Percentiles rank a stretch among this genome's conserved stretches.
Conservation (phyloP, 106 monocot genomes). For the Acanthochlamys bracteata region DNA sequence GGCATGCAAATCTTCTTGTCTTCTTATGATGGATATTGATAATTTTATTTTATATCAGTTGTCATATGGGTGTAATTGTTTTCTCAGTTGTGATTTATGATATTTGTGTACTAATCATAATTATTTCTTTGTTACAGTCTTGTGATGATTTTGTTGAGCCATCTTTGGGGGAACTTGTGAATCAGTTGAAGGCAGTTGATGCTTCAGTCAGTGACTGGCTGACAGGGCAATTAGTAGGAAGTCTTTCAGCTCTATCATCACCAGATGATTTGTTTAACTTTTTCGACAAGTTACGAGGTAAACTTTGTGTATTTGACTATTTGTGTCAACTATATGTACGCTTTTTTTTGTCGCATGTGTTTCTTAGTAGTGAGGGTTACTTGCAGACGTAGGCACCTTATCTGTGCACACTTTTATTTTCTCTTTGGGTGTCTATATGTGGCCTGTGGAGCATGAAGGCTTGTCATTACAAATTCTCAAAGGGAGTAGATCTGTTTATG, state of each 20-base stretch:
- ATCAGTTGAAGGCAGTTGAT: slow-evolving; percentile 50
- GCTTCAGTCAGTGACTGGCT: slow-evolving; percentile 39
- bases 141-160: slow-evolving; percentile 86
- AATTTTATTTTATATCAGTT: too few species aligned
- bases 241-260: slow-evolving; percentile 46
- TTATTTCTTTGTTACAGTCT: slow-evolving; percentile 24
- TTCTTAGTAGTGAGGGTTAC: too few species aligned
- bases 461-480: too few species aligned
- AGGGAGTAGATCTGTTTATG: too few species aligned
- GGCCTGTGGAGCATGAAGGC: too few species aligned
- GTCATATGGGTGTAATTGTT: too few species aligned
- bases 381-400: too few species aligned
- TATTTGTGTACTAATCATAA: neutral
- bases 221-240: slow-evolving; percentile 40
- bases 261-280: slow-evolving; percentile 96
- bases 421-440: too few species aligned
- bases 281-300: slow-evolving; percentile 85
- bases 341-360: neutral
- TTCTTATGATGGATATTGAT: too few species aligned
- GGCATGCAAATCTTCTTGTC: too few species aligned
- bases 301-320: neutral
- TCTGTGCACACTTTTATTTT: too few species aligned
- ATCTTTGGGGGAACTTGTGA: slow-evolving; percentile 57
- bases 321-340: neutral
- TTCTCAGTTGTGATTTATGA: too few species aligned